Base-by-base conservation (phyloP, 2,329 filamentous ascomycete species). In the Lachnellula subtilissima region DNA sequence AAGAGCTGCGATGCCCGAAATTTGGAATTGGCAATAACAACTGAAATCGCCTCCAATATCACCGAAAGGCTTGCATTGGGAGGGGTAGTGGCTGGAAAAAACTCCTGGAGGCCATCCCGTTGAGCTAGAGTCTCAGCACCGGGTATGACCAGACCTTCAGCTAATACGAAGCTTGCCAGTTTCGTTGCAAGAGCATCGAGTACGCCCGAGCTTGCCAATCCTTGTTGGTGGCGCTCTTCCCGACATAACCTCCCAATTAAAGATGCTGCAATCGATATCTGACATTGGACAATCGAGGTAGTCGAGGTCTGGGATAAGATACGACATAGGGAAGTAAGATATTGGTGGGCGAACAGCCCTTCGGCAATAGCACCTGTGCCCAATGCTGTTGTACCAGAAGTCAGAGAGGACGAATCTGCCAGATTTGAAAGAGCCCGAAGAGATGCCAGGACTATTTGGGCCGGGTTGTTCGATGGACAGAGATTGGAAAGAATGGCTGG, bases 1-100 rank as follows among this genome's bases (percentile, higher is more conserved):
- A 87, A 73, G 49, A 89, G 79, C 64, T 89, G 82, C 61, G 86
- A 86, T 9, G 89, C 86, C 53, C 91, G 83, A 71, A 87, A 89
- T 63, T 86, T 87, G 0, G 93, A 97, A 65, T 89, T 84, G 58
- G 85, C 82, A 50, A 96, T 82, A 48, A 97, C 87, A 47, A 85
- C 81, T 19, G 85, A 81, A 50, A 96, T 82, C 0, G 92, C 89
- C 59, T 91, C 86, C 6, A 97, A 74, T 17, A 96, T 81, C 9
- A 84, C 83, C 1, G 84, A 79, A 40, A 96, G 73, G 57, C 81
- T 82, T 25, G 82, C 76, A 15, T 75, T 76, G 14, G 77, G 74
- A 2, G 82, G 79, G 7, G 88, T 83, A 23, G 87, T 77, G 3
- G 78, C 73, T 2, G 87, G 88, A 48, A 90, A 79, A 19, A 77